Base-by-base conservation (phyloP, 352 stramenopile species). In the Globisporangium mamillatum region DNA sequence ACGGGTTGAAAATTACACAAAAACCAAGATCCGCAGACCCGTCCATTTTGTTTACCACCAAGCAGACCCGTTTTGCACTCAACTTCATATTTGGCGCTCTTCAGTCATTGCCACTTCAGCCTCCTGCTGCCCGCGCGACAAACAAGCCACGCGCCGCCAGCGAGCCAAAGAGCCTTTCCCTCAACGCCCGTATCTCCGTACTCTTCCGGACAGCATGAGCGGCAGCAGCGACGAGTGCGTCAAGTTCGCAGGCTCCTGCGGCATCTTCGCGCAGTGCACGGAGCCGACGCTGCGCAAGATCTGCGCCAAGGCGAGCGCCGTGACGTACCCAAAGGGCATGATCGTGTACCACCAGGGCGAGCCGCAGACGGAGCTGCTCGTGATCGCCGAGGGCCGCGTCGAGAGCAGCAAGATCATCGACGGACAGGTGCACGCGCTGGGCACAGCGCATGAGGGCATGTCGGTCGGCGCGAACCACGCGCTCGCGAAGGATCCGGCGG, bases 181-280 rank as follows among this genome's bases (percentile, higher is more conserved):
- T 48, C 20, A 50, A 50, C 41, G 41, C 14, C 16, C 41, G 14
- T 22, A 41, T 29, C 27, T 34, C 20, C 56, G 4, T 34, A 10
- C 9, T 34, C 53, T 25, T 36, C n/a, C 36, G 18, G 24, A 54
- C 52, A 32, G 24, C 67, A 87, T 85, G 77, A 71, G 60, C 52
- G 66, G 59, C 59, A 67, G 60, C 52, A 71, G 59, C 60, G 77
- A 91, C 66, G 85, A 91, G 61, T 95, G 87, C 69, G 63, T 92
- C 41, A 71, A 85, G 67, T 76, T 75, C 68, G 81, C 86, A n/a
- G 72, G 77, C 54, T 81, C 78, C 64, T 84, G 76, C 54, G 84
- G 85, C 74, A 89, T 96, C 73, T 96, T 96, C 71, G 74, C 82
- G 64, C 80, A 91, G 64, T 95, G 87, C 80, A 92, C 82, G 9